Percentiles rank a stretch among this genome's conserved stretches.
These are phyloP conservation scores for Talaromyces stipitatus DNA, from an alignment of 495 filamentous ascomycete genomes.

Conservation along the genomic window DNA sequence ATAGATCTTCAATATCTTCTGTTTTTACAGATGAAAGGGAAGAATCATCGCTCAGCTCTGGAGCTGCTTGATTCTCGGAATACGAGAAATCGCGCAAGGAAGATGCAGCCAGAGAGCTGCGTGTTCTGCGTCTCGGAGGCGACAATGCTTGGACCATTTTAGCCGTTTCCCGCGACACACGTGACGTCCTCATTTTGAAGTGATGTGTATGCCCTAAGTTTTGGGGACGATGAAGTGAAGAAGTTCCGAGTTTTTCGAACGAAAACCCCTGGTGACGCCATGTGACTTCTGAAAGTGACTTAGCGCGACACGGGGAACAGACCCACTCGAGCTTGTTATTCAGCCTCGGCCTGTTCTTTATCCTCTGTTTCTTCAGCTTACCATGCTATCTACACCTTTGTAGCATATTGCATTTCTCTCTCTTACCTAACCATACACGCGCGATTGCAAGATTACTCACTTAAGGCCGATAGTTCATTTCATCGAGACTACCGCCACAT, in stretches of 20 bases:
- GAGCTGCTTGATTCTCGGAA: neutral
- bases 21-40: slow-evolving; percentile 35
- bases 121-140: slow-evolving; percentile 31
- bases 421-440: neutral
- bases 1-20: slow-evolving; percentile 59
- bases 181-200: slow-evolving; percentile 52
- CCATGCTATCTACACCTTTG: no score
- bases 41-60: slow-evolving; percentile 19
- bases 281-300: neutral
- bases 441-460: neutral
- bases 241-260: neutral
- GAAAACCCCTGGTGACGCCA: no score
- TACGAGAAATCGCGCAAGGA: slow-evolving; percentile 20
- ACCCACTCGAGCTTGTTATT: slow-evolving; percentile 1
- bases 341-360: neutral
- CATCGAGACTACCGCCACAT: neutral
- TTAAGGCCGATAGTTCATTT: neutral
- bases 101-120: slow-evolving; percentile 23
- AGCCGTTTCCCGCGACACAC: slow-evolving; percentile 50
- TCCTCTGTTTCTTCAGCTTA: no score
- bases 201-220: neutral
- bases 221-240: neutral
- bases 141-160: slow-evolving; percentile 42
- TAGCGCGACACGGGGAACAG: neutral
- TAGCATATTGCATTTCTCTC: neutral